Percentiles rank a stretch among this genome's conserved stretches.
Evolutionary conservation across 768 basidiomycete genomes (phyloP).

Genomic region (Coprinopsis sp.): DNA sequence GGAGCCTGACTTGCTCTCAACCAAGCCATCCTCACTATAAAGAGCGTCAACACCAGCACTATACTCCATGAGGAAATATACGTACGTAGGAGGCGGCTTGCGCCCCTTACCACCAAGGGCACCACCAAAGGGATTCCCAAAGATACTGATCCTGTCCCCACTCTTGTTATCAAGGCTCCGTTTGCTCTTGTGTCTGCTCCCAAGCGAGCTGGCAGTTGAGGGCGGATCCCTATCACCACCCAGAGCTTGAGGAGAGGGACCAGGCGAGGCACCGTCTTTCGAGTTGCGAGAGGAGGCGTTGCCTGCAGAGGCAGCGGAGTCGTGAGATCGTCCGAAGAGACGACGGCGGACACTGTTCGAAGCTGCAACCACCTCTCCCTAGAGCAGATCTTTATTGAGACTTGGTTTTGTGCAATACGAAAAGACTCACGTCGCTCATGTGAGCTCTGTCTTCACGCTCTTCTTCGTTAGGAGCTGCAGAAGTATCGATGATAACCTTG

Average conservation of each 20-base stretch:
- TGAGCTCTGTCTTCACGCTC: slow-evolving; percentile 47
- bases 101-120: slow-evolving; percentile 62
- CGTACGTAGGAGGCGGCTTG: slow-evolving; percentile 77
- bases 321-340: slow-evolving; percentile 62
- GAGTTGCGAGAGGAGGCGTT: slow-evolving; percentile 16
- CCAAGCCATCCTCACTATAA: slow-evolving; percentile 6
- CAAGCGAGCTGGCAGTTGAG: slow-evolving; percentile 10
- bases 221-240: slow-evolving; percentile 25
- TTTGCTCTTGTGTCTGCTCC: slow-evolving; percentile 41
- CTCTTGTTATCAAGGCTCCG: slow-evolving; percentile 48
- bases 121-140: slow-evolving; percentile 61
- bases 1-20: slow-evolving; percentile 37
- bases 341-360: slow-evolving; percentile 41
- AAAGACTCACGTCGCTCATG: slow-evolving; percentile 62
- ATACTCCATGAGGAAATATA: neutral
- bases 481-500: slow-evolving; percentile 32
- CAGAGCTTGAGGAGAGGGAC: neutral
- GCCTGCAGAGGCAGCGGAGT: slow-evolving; percentile 24
- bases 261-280: slow-evolving; percentile 14
- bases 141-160: slow-evolving; percentile 73
- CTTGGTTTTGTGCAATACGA: slow-evolving; percentile 4
- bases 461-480: slow-evolving; percentile 26
- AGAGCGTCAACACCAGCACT: neutral
- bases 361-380: slow-evolving; percentile 49
- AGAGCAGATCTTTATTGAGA: slow-evolving; percentile 5